Percentiles rank a stretch among this genome's conserved stretches.
Evolutionary conservation across 805 yeast species (phyloP).

Genomic region (Saturnispora hagleri): DNA sequence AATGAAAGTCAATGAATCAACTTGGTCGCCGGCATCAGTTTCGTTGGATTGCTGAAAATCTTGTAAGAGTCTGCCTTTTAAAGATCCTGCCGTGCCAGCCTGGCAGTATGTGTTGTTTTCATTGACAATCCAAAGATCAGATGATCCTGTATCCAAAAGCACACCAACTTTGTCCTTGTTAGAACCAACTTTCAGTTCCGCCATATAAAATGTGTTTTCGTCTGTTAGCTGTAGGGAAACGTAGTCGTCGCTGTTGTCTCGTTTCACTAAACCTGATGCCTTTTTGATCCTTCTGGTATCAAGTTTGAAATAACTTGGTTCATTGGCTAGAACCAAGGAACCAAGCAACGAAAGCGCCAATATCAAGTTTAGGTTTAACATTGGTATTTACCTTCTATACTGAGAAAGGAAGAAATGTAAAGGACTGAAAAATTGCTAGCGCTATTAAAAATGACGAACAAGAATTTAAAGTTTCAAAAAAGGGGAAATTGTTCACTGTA

Average conservation of each 20-base stretch:
- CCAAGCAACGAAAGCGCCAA: neutral
- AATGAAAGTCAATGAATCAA: neutral
- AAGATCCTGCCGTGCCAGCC: slow-evolving; percentile 10
- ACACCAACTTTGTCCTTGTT: slow-evolving; percentile 46
- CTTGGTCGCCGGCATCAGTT: neutral
- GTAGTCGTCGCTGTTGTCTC: slow-evolving; percentile 17
- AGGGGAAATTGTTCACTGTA: neutral
- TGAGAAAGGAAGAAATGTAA: neutral
- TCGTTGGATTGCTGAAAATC: neutral
- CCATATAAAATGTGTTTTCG: slow-evolving; percentile 36
- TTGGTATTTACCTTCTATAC: neutral
- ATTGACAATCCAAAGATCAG: slow-evolving; percentile 60
- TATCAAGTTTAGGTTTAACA: neutral
- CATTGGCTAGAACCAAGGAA: neutral
- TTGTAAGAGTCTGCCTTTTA: neutral
- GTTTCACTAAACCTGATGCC: slow-evolving; percentile 17
- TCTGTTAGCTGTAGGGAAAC: slow-evolving; percentile 30
- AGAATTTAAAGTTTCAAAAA: neutral
- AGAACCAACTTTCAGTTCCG: slow-evolving; percentile 44
- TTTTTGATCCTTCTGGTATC: slow-evolving; percentile 13
- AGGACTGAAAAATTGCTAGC: neutral
- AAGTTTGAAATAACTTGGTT: slow-evolving; percentile 14
- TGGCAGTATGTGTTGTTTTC: slow-evolving; percentile 40
- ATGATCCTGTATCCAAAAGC: slow-evolving; percentile 67
- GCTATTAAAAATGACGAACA: neutral